A percentile compares a stretch with the other conserved stretches of the same genome.
phyloP scores from a whole-genome alignment of 164 flowering plant species.

The Pachysandra terminalis region DNA sequence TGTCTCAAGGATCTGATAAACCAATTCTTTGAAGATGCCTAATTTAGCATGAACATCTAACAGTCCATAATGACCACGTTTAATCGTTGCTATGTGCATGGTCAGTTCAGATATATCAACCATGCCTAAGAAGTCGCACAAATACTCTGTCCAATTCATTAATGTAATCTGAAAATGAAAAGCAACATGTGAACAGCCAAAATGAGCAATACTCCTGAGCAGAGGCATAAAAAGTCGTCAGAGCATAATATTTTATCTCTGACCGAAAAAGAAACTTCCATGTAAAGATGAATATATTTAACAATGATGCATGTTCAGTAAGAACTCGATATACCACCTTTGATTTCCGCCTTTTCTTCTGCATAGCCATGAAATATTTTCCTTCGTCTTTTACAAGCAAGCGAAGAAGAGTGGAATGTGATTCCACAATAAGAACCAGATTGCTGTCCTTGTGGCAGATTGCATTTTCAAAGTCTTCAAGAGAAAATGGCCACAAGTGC shows the following conservation, averaged over 20 bases:
- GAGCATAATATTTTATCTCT: neutral
- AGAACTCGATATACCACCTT: conserved; percentile 42
- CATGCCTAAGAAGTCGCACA: conserved; percentile 84
- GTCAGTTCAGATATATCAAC: conserved; percentile 44
- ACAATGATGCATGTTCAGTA: neutral
- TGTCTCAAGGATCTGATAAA: conserved; percentile 48
- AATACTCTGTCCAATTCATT: conserved; percentile 72
- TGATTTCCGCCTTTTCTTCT: conserved; percentile 46
- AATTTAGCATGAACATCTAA: conserved; percentile 60
- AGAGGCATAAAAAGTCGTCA: conserved; percentile 7
- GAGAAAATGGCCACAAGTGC: conserved; percentile 71
- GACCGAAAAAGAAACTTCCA: neutral
- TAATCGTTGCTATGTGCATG: conserved; percentile 50
- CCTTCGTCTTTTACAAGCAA: conserved; percentile 65
- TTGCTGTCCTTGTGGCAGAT: conserved; percentile 73
- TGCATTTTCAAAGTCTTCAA: conserved; percentile 89
- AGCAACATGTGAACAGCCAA: conserved; percentile 1
- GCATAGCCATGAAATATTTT: conserved; percentile 34
- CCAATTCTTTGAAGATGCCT: conserved; percentile 59
- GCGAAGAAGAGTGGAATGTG: conserved; percentile 66
- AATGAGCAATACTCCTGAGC: conserved; percentile 3
- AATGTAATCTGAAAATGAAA: conserved; percentile 61
- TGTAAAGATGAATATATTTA: neutral
- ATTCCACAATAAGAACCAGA: conserved; percentile 59
- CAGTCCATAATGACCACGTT: conserved; percentile 83